Conservation (phyloP, 164 flowering plant species). For the Vitis vinifera region DNA sequence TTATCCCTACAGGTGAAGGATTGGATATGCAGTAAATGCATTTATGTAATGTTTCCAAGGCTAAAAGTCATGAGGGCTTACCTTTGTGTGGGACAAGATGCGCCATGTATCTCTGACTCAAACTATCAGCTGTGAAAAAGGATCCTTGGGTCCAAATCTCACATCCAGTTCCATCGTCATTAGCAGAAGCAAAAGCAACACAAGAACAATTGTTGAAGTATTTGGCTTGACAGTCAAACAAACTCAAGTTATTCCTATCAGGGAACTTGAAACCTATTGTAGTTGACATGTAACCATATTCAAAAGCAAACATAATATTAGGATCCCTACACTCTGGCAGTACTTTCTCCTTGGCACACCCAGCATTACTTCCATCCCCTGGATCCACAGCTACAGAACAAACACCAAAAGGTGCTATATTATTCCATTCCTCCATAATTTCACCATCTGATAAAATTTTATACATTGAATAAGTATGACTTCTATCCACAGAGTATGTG, state of each 20-base stretch:
- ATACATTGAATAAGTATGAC: background rate
- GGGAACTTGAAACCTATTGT: background rate
- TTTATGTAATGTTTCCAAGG: too few relatives aligned
- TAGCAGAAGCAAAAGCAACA: constrained; percentile 18
- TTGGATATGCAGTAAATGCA: background rate
- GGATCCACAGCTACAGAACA: too few relatives aligned
- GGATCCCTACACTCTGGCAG: constrained; percentile 9
- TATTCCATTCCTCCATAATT: too few relatives aligned
- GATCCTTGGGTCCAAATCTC: constrained; percentile 13
- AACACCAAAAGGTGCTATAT: too few relatives aligned
- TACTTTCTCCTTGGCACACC: constrained; percentile 9
- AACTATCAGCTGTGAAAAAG: background rate
- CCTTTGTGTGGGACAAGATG: background rate
- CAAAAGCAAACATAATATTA: background rate
- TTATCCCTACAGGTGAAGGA: background rate
- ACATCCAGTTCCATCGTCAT: constrained; percentile 11
- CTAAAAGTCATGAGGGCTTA: background rate
- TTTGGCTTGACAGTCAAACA: background rate
- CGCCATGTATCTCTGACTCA: too few relatives aligned
- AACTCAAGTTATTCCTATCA: background rate
- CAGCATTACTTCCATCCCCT: background rate
- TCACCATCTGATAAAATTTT: too few relatives aligned
- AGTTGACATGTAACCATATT: background rate
- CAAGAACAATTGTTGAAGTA: constrained; percentile 29
- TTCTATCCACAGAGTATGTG: background rate